A percentile compares a stretch with the other conserved stretches of the same genome.
phyloP scores from a whole-genome alignment of 495 filamentous ascomycete genomes.

The Aspergillus biplanus region DNA sequence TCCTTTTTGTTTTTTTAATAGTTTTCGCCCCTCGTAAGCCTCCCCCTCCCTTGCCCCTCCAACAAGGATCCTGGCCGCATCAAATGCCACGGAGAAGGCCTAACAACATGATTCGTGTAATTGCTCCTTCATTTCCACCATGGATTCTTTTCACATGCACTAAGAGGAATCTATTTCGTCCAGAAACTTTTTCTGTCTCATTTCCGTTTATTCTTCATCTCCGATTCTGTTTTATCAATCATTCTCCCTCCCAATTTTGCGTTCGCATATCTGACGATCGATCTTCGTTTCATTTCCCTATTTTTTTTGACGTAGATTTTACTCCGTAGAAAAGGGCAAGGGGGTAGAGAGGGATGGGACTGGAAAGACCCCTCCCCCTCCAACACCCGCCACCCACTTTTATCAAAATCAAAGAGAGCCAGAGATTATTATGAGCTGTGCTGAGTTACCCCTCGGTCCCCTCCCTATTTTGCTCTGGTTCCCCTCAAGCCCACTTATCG shows the following conservation, averaged over 20 bases:
- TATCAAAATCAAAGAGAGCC: neutral
- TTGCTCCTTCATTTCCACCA: slow-evolving; percentile 32
- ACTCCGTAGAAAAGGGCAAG: neutral
- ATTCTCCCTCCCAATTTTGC: slow-evolving; percentile 9
- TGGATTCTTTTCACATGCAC: slow-evolving; percentile 19
- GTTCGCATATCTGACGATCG: slow-evolving; percentile 12
- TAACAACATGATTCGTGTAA: slow-evolving; percentile 28
- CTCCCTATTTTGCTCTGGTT: slow-evolving; percentile 11
- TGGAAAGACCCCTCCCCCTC: slow-evolving; percentile 15
- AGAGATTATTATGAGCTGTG: slow-evolving; percentile 2
- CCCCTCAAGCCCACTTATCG: slow-evolving; percentile 13
- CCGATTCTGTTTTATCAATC: slow-evolving; percentile 11
- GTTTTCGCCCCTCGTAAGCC: slow-evolving; percentile 30
- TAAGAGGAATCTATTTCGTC: slow-evolving; percentile 5
- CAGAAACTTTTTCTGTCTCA: slow-evolving; percentile 12
- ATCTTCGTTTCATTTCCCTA: slow-evolving; percentile 19
- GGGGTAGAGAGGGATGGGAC: slow-evolving; percentile 4
- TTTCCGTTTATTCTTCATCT: slow-evolving; percentile 23
- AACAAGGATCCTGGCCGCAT: slow-evolving; percentile 25
- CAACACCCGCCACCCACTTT: slow-evolving; percentile 25
- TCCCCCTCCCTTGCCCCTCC: slow-evolving; percentile 33
- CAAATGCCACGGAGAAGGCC: slow-evolving; percentile 29
- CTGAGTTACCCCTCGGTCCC: slow-evolving; percentile 24
- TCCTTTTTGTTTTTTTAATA: slow-evolving; percentile 14
- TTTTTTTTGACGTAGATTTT: slow-evolving; percentile 3